Evolutionary conservation across 768 basidiomycete species (phyloP), one percentile per base, ranked within the genome.

Genomic region (Trametes elegans): DNA sequence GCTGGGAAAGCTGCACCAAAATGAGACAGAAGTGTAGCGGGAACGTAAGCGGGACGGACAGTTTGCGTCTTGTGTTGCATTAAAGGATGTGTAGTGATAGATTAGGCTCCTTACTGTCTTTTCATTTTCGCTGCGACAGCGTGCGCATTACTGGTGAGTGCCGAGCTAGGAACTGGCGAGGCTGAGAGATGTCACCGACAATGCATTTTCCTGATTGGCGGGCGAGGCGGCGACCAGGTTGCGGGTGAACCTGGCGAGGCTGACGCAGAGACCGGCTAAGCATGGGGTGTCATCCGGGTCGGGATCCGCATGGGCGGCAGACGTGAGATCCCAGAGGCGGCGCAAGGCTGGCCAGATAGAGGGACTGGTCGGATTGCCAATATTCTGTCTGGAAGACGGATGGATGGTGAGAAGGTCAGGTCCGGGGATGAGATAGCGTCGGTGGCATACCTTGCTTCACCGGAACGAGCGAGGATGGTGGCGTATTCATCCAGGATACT

Each of bases 51-150:
- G 19, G 9, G 9, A 49, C 62, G 31, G 64, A 88, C 90, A 79
- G 53, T 78, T 72, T 38, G 68, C 63, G 57, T 90, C 81, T 67
- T 87, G 79, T 64, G 83, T 80, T 24, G 81, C 79, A 35, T 80
- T 73, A 81, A 86, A 95, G 16, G 90, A 87, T 0, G 89, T 92
- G 63, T 92, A 83, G 57, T 82, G 76, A 60, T 88, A 83, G 19
- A 93, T 70, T 36, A 93, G 69, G 9, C 72, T 72, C 52, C 91
- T 78, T 49, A 96, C 80, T 32, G 77, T 75, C 27, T 81, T 81
- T 68, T 95, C 93, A 68, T 83, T 83, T 59, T 78, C 75, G 62
- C 91, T 94, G n/a, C n/a, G n/a, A n/a, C n/a, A n/a, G n/a, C n/a
- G n/a, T n/a, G n/a, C n/a, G n/a, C n/a, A n/a, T n/a, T n/a, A n/a